Evolutionary conservation across 2,329 filamentous ascomycete genomes (phyloP).

Genomic region (Talaromyces albobiverticillius): DNA sequence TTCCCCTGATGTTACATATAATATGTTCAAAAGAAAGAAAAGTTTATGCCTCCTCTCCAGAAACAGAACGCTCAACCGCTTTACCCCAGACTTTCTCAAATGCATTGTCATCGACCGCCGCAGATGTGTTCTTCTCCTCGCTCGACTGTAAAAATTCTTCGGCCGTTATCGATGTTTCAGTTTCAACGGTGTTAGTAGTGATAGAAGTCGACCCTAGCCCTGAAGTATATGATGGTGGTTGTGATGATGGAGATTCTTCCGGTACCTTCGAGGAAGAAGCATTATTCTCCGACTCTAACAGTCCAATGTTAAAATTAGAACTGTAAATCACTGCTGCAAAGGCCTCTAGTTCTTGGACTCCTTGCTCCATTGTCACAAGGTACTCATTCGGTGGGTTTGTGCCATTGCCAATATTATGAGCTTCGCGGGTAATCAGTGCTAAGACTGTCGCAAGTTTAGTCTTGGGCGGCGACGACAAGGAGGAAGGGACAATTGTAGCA

Average conservation of each 20-base stretch:
- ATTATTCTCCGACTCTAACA: slow-evolving; percentile 22
- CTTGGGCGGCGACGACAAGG: slow-evolving; percentile 41
- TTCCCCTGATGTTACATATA: background rate
- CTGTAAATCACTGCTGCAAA: slow-evolving; percentile 51
- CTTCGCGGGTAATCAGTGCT: slow-evolving; percentile 85
- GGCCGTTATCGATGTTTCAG: slow-evolving; percentile 3
- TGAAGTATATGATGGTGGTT: slow-evolving; percentile 7
- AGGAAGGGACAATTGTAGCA: slow-evolving; percentile 37
- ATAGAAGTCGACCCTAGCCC: slow-evolving; percentile 7
- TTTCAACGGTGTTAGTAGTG: slow-evolving; percentile 13
- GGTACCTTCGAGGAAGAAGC: background rate
- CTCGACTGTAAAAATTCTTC: background rate
- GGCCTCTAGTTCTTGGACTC: slow-evolving; percentile 47
- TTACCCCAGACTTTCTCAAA: slow-evolving; percentile 39
- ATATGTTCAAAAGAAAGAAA: background rate
- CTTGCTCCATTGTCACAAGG: slow-evolving; percentile 42
- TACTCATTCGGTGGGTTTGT: slow-evolving; percentile 45
- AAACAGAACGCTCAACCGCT: slow-evolving; percentile 23
- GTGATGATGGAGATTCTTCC: slow-evolving; percentile 15
- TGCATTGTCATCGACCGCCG: slow-evolving; percentile 22
- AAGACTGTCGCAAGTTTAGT: slow-evolving; percentile 84
- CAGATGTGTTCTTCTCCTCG: background rate
- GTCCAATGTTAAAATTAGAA: slow-evolving; percentile 43
- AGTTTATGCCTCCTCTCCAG: slow-evolving; percentile 9
- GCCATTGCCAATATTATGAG: slow-evolving; percentile 81